phyloP scores from a whole-genome alignment of 345 rosid species.

The Hibiscus tridactylites region DNA sequence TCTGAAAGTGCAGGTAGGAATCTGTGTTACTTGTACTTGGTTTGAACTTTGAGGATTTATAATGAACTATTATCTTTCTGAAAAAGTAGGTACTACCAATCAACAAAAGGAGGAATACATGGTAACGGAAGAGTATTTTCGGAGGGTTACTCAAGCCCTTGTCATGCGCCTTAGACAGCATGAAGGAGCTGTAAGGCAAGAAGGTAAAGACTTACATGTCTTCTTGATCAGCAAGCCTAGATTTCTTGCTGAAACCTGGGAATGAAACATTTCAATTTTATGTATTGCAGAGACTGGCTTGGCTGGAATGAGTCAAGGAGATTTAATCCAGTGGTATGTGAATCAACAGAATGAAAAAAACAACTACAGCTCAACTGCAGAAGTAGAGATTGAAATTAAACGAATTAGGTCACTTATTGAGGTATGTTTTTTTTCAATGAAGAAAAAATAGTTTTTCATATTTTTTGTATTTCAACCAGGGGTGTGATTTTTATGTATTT shows the following conservation, averaged over 20 bases:
- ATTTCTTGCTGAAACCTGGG: background rate
- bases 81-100: conserved; percentile 24
- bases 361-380: conserved; percentile 55
- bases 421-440: conserved; percentile 29
- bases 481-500: background rate
- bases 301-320: conserved; percentile 84
- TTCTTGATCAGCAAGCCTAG: background rate
- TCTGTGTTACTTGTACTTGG: background rate
- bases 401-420: conserved; percentile 74
- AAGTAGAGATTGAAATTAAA: conserved; percentile 60
- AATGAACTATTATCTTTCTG: conserved; percentile 24
- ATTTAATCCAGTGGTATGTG: conserved; percentile 76
- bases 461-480: background rate
- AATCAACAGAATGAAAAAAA: conserved; percentile 84
- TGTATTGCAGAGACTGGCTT: conserved; percentile 49
- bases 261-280: background rate
- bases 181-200: conserved; percentile 61
- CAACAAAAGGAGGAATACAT: conserved; percentile 43
- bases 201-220: conserved; percentile 13
- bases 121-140: conserved; percentile 80
- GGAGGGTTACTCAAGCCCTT: conserved; percentile 73
- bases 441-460: background rate
- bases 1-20: conserved; percentile 46
- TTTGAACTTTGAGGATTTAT: background rate
- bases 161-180: conserved; percentile 84